Evolutionary conservation across 768 basidiomycete genomes (phyloP).

Genomic region (Agaricus bisporus): DNA sequence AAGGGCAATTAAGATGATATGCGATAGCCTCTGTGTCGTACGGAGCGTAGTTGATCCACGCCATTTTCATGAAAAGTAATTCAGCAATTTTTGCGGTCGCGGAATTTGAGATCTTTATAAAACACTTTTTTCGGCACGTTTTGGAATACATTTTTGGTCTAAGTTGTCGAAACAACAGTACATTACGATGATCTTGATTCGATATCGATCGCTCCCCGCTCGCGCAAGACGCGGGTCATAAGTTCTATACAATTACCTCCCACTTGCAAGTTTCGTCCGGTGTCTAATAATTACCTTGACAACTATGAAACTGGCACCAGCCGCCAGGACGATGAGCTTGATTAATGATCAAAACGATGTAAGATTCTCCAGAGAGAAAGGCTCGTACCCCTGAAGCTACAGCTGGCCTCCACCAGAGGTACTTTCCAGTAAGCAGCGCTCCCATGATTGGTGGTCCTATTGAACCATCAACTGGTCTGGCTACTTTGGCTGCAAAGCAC

Average conservation of each 20-base stretch:
- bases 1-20: too few species aligned
- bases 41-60: too few species aligned
- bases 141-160: too few species aligned
- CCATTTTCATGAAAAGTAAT: too few species aligned
- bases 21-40: too few species aligned
- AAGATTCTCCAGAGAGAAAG: not conserved
- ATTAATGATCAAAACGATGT: not conserved
- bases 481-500: not conserved
- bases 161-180: too few species aligned
- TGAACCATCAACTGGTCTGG: not conserved
- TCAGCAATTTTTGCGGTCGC: too few species aligned
- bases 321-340: not conserved
- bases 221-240: not conserved
- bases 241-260: not conserved
- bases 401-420: constrained; percentile 12
- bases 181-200: too few species aligned
- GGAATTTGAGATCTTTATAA: too few species aligned
- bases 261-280: not conserved
- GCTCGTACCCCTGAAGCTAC: constrained; percentile 11
- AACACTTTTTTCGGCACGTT: too few species aligned
- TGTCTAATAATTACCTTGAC: not conserved
- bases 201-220: not conserved
- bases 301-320: not conserved
- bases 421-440: constrained; percentile 13
- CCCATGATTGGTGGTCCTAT: constrained; percentile 14